phyloP scores from a whole-genome alignment of 768 basidiomycete species.

The Termitomyces sp. region DNA sequence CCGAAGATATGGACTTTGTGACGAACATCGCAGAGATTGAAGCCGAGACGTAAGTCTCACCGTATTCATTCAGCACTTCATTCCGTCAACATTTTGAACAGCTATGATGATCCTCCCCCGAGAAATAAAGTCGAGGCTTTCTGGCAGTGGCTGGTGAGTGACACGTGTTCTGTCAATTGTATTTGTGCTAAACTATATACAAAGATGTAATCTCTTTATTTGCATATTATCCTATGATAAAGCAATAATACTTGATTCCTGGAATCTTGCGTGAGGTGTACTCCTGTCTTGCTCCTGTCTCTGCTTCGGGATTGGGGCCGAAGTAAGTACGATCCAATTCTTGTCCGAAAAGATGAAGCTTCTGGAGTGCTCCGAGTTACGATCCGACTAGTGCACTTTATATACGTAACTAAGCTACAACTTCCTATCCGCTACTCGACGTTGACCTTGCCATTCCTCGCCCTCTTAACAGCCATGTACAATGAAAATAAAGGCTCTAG shows the following conservation, averaged over 20 bases:
- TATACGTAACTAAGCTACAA: neutral
- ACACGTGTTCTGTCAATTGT: neutral
- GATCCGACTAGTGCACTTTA: neutral
- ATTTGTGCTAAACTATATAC: neutral
- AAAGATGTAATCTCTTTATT: neutral
- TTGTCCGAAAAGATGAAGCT: neutral
- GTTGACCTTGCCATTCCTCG: neutral
- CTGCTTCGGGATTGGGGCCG: neutral
- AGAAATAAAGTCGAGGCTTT: slow-evolving; percentile 63
- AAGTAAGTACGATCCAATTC: neutral
- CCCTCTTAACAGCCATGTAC: too few relatives aligned
- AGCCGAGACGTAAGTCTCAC: slow-evolving; percentile 47
- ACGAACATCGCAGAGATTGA: slow-evolving; percentile 67
- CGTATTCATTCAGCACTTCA: neutral
- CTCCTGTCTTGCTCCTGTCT: too few relatives aligned
- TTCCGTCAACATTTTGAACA: slow-evolving; percentile 14
- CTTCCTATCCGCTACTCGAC: neutral
- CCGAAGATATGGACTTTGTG: slow-evolving; percentile 84
- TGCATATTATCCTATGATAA: neutral
- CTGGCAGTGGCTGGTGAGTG: slow-evolving; percentile 77
- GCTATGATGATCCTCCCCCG: slow-evolving; percentile 69
- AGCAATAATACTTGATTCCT: neutral
- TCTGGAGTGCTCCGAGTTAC: neutral
- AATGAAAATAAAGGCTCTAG: neutral
- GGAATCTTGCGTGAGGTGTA: neutral